phyloP scores from a whole-genome alignment of 371 early-diverging fungal species.

The Zancudomyces culisetae region DNA sequence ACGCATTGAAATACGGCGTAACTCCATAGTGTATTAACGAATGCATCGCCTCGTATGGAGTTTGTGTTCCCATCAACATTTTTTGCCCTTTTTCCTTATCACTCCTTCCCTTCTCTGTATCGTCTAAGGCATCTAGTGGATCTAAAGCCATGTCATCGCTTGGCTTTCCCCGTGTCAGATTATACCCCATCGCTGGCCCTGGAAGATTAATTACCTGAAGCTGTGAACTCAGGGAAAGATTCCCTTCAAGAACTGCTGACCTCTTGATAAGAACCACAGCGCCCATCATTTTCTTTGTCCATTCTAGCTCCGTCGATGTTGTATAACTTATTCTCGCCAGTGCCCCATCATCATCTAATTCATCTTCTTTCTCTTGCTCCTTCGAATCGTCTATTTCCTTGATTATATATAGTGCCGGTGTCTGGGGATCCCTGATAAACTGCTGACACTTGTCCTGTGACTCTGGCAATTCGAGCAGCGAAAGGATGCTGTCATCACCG shows the following conservation, averaged over 20 bases:
- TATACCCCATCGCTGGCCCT: constrained; percentile 44
- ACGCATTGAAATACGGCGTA: constrained; percentile 92
- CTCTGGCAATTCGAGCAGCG: constrained; percentile 42
- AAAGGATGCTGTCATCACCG: constrained; percentile 28
- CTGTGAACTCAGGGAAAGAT: constrained; percentile 55
- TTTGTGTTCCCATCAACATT: constrained; percentile 9
- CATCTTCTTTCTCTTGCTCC: background rate
- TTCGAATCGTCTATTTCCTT: constrained; percentile 45
- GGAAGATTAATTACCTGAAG: constrained; percentile 82
- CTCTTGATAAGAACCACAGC: constrained; percentile 83
- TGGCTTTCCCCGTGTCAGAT: background rate
- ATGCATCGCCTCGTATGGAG: constrained; percentile 83
- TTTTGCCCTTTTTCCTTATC: background rate
- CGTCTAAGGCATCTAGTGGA: constrained; percentile 12
- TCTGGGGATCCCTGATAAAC: constrained; percentile 58
- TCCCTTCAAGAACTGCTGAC: constrained; percentile 45
- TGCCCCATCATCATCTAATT: background rate
- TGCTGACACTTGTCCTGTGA: constrained; percentile 48
- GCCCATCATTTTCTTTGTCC: constrained; percentile 50
- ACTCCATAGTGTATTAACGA: constrained; percentile 84
- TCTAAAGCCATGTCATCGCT: background rate
- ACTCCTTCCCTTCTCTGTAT: constrained; percentile 29
- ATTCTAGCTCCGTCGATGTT: constrained; percentile 53
- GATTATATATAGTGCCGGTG: constrained; percentile 55
- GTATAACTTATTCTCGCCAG: constrained; percentile 31